Evolutionary conservation across 306 rosid genomes (phyloP).

Genomic region (Vigna unguiculata): DNA sequence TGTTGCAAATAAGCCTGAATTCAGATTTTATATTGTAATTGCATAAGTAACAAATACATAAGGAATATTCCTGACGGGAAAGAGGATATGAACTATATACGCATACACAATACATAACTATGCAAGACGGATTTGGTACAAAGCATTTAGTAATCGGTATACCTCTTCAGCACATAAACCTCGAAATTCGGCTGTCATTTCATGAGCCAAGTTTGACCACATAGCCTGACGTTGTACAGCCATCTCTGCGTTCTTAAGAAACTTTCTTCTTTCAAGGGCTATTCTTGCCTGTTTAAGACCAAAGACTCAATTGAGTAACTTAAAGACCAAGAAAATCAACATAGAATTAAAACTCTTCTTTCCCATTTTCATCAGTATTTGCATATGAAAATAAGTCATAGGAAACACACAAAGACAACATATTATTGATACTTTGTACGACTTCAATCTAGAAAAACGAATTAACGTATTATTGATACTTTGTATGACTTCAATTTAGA

Average conservation of each 20-base stretch:
- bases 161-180: slow-evolving; percentile 99
- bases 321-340: slow-evolving; percentile 11
- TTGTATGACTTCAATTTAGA: slow-evolving; percentile 1
- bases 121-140: slow-evolving; percentile 22
- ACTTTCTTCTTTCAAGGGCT: slow-evolving; percentile 93
- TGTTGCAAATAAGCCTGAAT: slow-evolving; percentile 97
- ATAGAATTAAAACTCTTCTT: not conserved
- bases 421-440: not conserved
- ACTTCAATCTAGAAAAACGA: too few species aligned
- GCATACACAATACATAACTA: not conserved
- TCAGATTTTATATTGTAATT: slow-evolving; percentile 46
- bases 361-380: not conserved
- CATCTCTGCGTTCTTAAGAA: slow-evolving; percentile 93
- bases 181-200: slow-evolving; percentile 98
- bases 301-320: slow-evolving; percentile 40
- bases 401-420: slow-evolving; percentile 4
- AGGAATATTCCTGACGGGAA: slow-evolving; percentile 11
- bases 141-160: slow-evolving; percentile 34
- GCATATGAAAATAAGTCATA: slow-evolving; percentile 20
- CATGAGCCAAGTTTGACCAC: slow-evolving; percentile 99
- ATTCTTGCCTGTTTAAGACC: slow-evolving; percentile 84
- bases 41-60: slow-evolving; percentile 25
- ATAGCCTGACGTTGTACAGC: slow-evolving; percentile 93
- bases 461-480: not conserved
- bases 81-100: slow-evolving; percentile 25